Evolutionary conservation across 2,329 filamentous ascomycete species (phyloP), one percentile per base, ranked within the genome.

Genomic region (Hortaea werneckii): DNA sequence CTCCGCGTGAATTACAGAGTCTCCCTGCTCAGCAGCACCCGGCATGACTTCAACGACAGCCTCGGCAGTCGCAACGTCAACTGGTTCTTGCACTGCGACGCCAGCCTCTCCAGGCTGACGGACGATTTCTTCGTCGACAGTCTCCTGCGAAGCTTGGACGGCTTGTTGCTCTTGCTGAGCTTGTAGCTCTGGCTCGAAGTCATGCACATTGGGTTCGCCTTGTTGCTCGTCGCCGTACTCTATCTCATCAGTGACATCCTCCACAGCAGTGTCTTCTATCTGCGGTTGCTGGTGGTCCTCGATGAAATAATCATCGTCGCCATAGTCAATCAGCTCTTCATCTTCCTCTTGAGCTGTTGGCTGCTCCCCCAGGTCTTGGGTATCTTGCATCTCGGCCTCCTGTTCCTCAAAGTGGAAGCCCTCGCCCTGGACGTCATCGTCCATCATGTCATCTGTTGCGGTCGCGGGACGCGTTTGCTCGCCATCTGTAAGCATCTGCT

Each of bases 401-500:
- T 54, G 53, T 10, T 58, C 57, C 29, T 61, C 58, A 9, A 35
- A 9, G n/a, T n/a, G 32, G 30, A 64, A 63, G 10, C 57, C 60
- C 4, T 58, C 47, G 9, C 40, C 41, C 29, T 50, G 50, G 12
- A 54, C 53, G 13, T 56, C 58, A 38, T 62, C 59, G 26, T 57
- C 58, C 57, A 64, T 61, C 50, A 59, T 46, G n/a, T 59, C 58
- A 44, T 63, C 61, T 7, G 55, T 48, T 52, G 59, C 50, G 54
- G 64, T 48, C 55, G 56, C 47, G 50, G 65, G 70, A 59, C 53
- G 71, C 62, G 40, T 62, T 59, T 51, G 53, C 37, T 68, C 65
- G 47, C 65, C 66, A 53, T 82, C 79, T 54, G 78, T 72, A 41
- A 78, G 67, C 44, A 79, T 77, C 47, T 71, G 69, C 52, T 79